These are phyloP conservation scores for Solanum pimpinellifolium DNA, from an alignment of 257 asterid genomes.

Conservation along the genomic window DNA sequence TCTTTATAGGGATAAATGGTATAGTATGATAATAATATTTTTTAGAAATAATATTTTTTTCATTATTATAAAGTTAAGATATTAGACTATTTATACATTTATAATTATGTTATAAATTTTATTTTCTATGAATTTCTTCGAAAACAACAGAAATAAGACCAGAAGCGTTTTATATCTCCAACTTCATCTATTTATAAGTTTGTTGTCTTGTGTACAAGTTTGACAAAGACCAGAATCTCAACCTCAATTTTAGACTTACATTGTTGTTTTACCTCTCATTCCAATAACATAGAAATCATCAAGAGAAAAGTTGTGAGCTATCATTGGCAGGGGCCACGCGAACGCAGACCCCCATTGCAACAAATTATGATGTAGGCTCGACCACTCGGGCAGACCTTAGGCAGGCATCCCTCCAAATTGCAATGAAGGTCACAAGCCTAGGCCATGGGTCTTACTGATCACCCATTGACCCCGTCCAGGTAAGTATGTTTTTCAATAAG, in stretches of 20 bases:
- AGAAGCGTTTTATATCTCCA: background rate
- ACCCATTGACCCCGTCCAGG: slow-evolving; percentile 23
- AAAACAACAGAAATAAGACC: background rate
- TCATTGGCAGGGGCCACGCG: background rate
- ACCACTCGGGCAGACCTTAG: slow-evolving; percentile 12
- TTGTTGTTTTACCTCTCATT: too few species aligned
- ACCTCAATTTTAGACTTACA: too few species aligned
- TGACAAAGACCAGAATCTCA: background rate
- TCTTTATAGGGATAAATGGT: too few species aligned
- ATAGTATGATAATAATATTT: too few species aligned
- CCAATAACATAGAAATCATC: too few species aligned
- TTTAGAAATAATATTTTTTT: too few species aligned
- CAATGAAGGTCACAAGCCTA: slow-evolving; percentile 16
- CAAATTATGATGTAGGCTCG: slow-evolving; percentile 13
- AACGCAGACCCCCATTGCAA: slow-evolving; percentile 7
- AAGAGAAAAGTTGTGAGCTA: too few species aligned
- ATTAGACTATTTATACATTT: too few species aligned
- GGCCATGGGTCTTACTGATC: slow-evolving; percentile 11
- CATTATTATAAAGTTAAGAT: too few species aligned
- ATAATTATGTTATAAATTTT: too few species aligned
- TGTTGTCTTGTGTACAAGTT: background rate
- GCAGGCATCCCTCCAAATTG: slow-evolving; percentile 12
- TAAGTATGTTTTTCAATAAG: background rate
- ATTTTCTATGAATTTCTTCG: too few species aligned
- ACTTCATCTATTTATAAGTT: background rate